Percentiles rank a stretch among this genome's conserved stretches.
phyloP scores from a whole-genome alignment of 2,329 filamentous ascomycete species.

The Grosmannia serpens region DNA sequence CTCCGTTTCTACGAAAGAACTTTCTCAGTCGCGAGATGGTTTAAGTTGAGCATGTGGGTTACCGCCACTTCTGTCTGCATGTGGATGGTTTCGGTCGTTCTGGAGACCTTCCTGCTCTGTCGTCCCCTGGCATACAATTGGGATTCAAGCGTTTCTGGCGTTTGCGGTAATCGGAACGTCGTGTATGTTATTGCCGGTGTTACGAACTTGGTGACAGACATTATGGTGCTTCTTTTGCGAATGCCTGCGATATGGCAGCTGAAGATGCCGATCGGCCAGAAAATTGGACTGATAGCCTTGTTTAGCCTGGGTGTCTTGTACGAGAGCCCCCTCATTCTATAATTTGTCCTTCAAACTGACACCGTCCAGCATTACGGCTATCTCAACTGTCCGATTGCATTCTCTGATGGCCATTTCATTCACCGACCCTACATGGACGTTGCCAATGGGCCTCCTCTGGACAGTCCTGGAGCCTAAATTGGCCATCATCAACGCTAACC shows the following conservation, averaged over 20 bases:
- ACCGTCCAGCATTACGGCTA: background rate
- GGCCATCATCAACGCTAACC: background rate
- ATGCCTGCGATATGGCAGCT: background rate
- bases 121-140: background rate
- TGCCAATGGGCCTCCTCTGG: conserved; percentile 2
- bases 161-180: background rate
- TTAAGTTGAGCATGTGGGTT: background rate
- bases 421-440: background rate
- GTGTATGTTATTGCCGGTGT: background rate
- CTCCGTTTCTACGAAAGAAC: background rate
- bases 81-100: background rate
- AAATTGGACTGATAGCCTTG: background rate
- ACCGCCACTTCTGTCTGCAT: background rate
- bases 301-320: conserved; percentile 2
- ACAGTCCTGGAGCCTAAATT: background rate
- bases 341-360: background rate
- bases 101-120: conserved; percentile 1
- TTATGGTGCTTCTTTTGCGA: background rate
- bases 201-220: conserved; percentile 1
- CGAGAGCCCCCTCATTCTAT: background rate
- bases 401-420: background rate
- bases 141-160: background rate
- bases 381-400: background rate
- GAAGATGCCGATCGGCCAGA: background rate
- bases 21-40: background rate